A percentile compares a stretch with the other conserved stretches of the same genome.
Evolutionary conservation across 495 filamentous ascomycete species (phyloP).

Genomic region (Aspergillus conjunctus): DNA sequence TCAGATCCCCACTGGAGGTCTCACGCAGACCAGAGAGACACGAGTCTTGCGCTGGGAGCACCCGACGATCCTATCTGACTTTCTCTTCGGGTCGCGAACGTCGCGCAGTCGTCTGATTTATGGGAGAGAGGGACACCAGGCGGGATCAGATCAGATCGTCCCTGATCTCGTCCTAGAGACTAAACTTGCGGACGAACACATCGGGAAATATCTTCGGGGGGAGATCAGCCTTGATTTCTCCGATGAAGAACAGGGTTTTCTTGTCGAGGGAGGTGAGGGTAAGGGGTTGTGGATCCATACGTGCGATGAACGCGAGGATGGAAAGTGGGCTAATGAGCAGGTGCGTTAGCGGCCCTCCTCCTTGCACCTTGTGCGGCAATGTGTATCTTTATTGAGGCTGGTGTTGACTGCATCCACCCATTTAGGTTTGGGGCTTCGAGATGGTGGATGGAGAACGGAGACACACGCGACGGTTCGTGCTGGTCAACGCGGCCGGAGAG

Average conservation of each 20-base stretch:
- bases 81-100: no score
- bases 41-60: no score
- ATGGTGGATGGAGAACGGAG: not conserved
- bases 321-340: not conserved
- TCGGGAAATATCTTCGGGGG: not conserved
- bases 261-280: not conserved
- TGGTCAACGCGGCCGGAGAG: not conserved
- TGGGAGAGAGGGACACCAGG: no score
- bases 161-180: not conserved
- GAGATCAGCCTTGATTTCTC: not conserved
- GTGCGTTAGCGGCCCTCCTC: not conserved
- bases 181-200: not conserved
- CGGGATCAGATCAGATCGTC: no score
- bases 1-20: no score
- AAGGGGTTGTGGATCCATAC: not conserved
- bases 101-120: no score
- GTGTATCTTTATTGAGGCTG: not conserved
- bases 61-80: no score
- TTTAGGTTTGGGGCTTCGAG: not conserved
- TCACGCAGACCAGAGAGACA: no score
- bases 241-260: not conserved
- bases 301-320: not conserved
- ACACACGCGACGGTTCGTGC: not conserved
- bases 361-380: not conserved
- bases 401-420: not conserved